Base-by-base conservation (phyloP, 1,139 yeast species). In the Komagataea norvegica region DNA sequence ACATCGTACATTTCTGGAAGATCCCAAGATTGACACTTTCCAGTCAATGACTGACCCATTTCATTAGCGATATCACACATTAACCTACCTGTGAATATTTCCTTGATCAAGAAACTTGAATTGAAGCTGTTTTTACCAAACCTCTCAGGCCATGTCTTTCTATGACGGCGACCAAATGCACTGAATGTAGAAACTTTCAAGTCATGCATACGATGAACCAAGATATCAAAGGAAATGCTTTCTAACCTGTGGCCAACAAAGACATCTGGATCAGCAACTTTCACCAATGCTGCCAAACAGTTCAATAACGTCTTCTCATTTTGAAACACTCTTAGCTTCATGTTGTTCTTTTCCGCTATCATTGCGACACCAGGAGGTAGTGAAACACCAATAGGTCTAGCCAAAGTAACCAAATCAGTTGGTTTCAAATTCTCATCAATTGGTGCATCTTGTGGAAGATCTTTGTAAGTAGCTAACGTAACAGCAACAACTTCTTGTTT, bases 1-100 rank as follows among this genome's bases (percentile, higher is more conserved):
- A 86, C 73, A 31, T 78, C 80, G 52, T 79, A 81, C 96, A 93
- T 91, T 62, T 93, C 99, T 9, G 83, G 70, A 42, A 93, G 68
- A 43, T 87, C 94, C 96, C 96, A 93, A n/a, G 93, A 84, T 58
- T 87, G 94, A 64, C 98, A 93, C 55, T 88, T 87, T 9, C 80
- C 69, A 3, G 96, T 88, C 46, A 91, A 68, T 1, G 96, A 89
- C 57, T 85, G 93, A 36, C 98, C 99, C 78, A 89, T 76, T 54
- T 88, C 96, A 59, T 91, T 91, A 37, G 93, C 88, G 55, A 93
- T 77, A 62, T 93, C 98, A 69, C 96, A 86, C 40, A 89, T 59
- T 43, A 93, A 70, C 49, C 99, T 72, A 25, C 99, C 99, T 29
- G 88, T 78, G 54, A 83, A 74, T 17, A 87, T 72, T 40, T 85